Evolutionary conservation across 2,329 filamentous ascomycete genomes (phyloP).

Genomic region (Proliferodiscus dingleyae): DNA sequence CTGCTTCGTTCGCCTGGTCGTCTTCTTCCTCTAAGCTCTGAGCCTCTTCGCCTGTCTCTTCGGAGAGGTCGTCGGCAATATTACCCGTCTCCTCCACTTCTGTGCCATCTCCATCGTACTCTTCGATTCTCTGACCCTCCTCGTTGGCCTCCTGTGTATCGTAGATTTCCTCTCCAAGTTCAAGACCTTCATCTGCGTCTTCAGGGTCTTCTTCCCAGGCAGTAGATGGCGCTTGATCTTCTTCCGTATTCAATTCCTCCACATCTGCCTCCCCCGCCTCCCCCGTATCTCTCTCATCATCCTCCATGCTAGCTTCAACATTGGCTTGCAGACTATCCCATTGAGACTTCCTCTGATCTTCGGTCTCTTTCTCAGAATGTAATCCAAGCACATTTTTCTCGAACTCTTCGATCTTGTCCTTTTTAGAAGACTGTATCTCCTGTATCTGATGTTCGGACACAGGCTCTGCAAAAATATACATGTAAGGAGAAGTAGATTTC

Average conservation of each 20-base stretch:
- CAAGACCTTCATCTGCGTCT: background rate
- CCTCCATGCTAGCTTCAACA: constrained; percentile 30
- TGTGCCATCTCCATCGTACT: too few species aligned
- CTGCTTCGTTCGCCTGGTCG: constrained; percentile 13
- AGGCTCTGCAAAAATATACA: constrained; percentile 89
- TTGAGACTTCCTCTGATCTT: constrained; percentile 23
- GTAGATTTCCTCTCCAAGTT: too few species aligned
- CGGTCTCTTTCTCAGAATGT: constrained; percentile 30
- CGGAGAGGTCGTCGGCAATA: constrained; percentile 6
- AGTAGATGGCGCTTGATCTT: too few species aligned
- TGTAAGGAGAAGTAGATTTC: constrained; percentile 49
- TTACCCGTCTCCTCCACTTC: too few species aligned
- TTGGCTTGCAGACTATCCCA: constrained; percentile 30
- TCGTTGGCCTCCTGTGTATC: constrained; percentile 12
- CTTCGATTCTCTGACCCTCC: constrained; percentile 3
- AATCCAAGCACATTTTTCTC: constrained; percentile 58
- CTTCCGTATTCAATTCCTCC: constrained; percentile 11
- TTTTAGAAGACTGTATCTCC: constrained; percentile 64
- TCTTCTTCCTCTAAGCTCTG: constrained; percentile 6
- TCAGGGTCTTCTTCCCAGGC: constrained; percentile 4
- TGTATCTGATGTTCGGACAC: constrained; percentile 69
- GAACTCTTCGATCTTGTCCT: constrained; percentile 61
- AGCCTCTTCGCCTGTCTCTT: constrained; percentile 10
- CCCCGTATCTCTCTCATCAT: constrained; percentile 23
- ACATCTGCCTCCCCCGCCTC: background rate